Evolutionary conservation across 306 rosid species (phyloP).

Genomic region (Trichosanthes cucumerina): DNA sequence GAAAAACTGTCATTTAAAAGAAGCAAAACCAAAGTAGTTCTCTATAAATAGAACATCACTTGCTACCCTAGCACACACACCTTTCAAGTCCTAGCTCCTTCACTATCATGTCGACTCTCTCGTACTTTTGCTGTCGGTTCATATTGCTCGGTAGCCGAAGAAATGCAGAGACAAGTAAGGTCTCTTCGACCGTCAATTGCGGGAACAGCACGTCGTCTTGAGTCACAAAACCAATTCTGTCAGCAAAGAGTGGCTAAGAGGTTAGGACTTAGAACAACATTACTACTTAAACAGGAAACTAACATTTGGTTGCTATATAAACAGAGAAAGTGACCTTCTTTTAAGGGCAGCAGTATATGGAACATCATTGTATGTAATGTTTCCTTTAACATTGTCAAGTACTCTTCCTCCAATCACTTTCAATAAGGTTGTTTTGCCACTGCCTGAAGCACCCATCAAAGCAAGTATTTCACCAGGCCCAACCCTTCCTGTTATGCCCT

Average conservation of each 20-base stretch:
- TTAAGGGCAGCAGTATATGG: conserved; percentile 55
- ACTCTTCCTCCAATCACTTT: conserved; percentile 82
- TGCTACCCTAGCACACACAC: conserved; percentile 16
- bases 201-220: conserved; percentile 91
- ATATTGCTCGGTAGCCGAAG: conserved; percentile 64
- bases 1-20: not conserved
- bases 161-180: conserved; percentile 65
- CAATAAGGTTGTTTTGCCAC: conserved; percentile 88
- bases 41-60: not conserved
- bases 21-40: not conserved
- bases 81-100: conserved; percentile 93
- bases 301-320: not conserved
- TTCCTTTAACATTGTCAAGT: conserved; percentile 57
- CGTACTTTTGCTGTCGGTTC: conserved; percentile 56
- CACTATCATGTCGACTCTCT: conserved; percentile 57
- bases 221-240: conserved; percentile 92
- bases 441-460: conserved; percentile 95
- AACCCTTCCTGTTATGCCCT: conserved; percentile 82
- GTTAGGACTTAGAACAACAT: not conserved
- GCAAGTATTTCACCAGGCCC: conserved; percentile 98
- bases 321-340: conserved; percentile 39
- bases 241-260: not conserved
- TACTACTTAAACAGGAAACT: not conserved
- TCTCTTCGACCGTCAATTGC: conserved; percentile 81
- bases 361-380: conserved; percentile 69